Conservation (phyloP, 1,284 basidiomycete species). For the Apiotrichum siamense region DNA sequence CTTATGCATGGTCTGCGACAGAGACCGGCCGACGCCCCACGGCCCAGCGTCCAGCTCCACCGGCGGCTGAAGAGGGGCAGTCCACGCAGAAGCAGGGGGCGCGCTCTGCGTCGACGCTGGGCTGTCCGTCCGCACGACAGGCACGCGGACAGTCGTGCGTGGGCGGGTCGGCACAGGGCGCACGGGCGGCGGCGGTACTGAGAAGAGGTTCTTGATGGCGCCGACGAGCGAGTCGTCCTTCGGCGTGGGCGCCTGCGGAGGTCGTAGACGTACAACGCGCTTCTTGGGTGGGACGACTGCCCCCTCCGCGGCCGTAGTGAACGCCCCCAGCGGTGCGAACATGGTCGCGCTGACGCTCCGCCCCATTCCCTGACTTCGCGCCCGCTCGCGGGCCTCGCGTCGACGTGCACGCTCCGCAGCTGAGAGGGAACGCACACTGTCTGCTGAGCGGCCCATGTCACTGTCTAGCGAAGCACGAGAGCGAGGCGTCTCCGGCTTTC, state of each 20-base stretch:
- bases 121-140: not conserved
- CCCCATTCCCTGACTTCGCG: not conserved
- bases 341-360: not conserved
- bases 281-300: conserved; percentile 2
- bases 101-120: no score
- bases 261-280: conserved; percentile 10
- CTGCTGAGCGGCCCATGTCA: conserved; percentile 1
- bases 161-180: not conserved
- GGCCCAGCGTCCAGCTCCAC: conserved; percentile 12
- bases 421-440: conserved; percentile 1
- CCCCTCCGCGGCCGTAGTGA: not conserved
- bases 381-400: not conserved
- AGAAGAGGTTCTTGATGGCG: conserved; percentile 8
- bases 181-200: conserved; percentile 13
- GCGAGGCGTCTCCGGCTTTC: conserved; percentile 1
- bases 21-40: not conserved
- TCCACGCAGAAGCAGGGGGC: no score
- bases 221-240: not conserved
- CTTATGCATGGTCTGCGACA: not conserved
- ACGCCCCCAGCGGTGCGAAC: conserved; percentile 5
- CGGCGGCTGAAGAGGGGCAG: not conserved
- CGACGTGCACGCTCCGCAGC: not conserved
- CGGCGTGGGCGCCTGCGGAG: conserved; percentile 6
- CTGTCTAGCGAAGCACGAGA: conserved; percentile 19
- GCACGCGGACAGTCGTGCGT: not conserved